Conservation (phyloP, 2,329 filamentous ascomycete genomes). For the Pseudomassariella vexata region DNA sequence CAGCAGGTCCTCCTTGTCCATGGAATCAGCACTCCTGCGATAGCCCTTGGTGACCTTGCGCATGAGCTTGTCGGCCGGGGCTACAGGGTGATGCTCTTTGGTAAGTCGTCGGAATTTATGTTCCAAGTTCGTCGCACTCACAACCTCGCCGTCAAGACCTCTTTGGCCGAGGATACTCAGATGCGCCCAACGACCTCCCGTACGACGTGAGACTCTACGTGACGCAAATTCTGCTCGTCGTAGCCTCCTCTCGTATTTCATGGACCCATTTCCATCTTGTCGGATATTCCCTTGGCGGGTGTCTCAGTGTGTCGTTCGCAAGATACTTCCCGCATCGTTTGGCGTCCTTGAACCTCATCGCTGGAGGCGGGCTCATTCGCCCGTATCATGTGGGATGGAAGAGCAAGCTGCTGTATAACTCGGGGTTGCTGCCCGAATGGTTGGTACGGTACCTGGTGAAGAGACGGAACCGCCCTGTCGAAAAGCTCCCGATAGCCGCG, state of each 20-base stretch:
- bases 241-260: slow-evolving; percentile 55
- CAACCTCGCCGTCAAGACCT: slow-evolving; percentile 48
- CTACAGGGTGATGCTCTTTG: slow-evolving; percentile 74
- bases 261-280: slow-evolving; percentile 66
- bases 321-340: slow-evolving; percentile 62
- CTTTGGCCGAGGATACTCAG: slow-evolving; percentile 73
- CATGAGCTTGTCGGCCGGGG: slow-evolving; percentile 58
- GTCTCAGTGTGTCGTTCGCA: slow-evolving; percentile 64
- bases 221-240: slow-evolving; percentile 57
- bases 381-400: slow-evolving; percentile 53
- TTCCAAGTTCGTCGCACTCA: not conserved
- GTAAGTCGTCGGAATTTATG: slow-evolving; percentile 31
- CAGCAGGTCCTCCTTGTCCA: slow-evolving; percentile 71
- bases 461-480: slow-evolving; percentile 21
- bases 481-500: slow-evolving; percentile 3
- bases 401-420: slow-evolving; percentile 58
- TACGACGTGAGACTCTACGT: slow-evolving; percentile 62
- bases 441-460: slow-evolving; percentile 45
- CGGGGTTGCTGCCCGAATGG: slow-evolving; percentile 52
- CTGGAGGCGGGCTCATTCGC: slow-evolving; percentile 65
- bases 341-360: slow-evolving; percentile 58
- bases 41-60: slow-evolving; percentile 63
- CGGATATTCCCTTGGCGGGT: slow-evolving; percentile 78
- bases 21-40: slow-evolving; percentile 73
- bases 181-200: slow-evolving; percentile 53